Evolutionary conservation across 1,139 yeast genomes (phyloP).

Genomic region (Geotrichum phurueaensis): DNA sequence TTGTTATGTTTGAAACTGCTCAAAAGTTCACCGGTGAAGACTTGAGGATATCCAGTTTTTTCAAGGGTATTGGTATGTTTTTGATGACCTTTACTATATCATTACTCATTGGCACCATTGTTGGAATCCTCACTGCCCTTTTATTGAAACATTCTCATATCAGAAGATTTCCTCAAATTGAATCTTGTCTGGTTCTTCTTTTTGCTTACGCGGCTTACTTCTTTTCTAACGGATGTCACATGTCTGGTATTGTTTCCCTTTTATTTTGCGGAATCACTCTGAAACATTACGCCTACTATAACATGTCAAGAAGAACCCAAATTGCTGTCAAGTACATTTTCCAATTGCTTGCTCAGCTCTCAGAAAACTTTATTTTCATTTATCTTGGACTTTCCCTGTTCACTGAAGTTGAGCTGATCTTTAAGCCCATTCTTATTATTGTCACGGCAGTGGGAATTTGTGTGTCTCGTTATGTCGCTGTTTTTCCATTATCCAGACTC

Average conservation of each 20-base stretch:
- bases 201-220: constrained; percentile 95
- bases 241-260: constrained; percentile 96
- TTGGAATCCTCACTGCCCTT: constrained; percentile 85
- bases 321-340: constrained; percentile 92
- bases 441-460: constrained; percentile 88
- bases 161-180: constrained; percentile 91
- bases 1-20: constrained; percentile 98
- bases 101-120: constrained; percentile 80
- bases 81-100: constrained; percentile 90
- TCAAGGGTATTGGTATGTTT: constrained; percentile 92
- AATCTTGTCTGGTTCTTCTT: constrained; percentile 82
- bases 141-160: constrained; percentile 88
- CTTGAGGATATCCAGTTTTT: constrained; percentile 67
- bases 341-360: constrained; percentile 86
- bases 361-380: constrained; percentile 94
- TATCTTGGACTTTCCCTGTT: constrained; percentile 89
- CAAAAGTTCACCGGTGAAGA: constrained; percentile 86
- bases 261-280: constrained; percentile 93
- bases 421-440: constrained; percentile 86
- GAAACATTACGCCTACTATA: constrained; percentile 93
- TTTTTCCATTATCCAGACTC: constrained; percentile 82
- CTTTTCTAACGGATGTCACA: constrained; percentile 97
- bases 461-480: constrained; percentile 95
- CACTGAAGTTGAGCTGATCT: constrained; percentile 92
- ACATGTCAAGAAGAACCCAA: constrained; percentile 96